Evolutionary conservation across 495 filamentous ascomycete species (phyloP), one percentile per base, ranked within the genome.

Genomic region (Penicillium ochrochloron): DNA sequence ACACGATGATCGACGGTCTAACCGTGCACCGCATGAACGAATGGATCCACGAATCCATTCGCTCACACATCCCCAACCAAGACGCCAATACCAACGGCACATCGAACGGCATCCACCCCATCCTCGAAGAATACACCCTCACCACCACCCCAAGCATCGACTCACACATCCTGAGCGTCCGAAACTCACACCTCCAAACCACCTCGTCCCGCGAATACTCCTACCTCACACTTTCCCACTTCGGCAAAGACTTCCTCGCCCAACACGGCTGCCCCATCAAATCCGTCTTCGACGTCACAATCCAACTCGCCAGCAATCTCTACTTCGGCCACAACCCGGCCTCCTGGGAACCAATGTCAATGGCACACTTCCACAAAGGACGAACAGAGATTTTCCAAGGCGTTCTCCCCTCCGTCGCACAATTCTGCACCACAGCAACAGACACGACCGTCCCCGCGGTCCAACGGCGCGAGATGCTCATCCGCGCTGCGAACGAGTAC

Each of bases 281-380:
- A 53, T 53, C 51, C 31, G 27, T 57, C 55, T 57, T 57, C 21
- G 55, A 57, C 29, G 33, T 57, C 2, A 57, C 55, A 35, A 57
- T 57, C 35, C 55, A 57, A 57, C 55, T 57, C 34, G 37, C 57
- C 57, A 44, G 37, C 42, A 59, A n/a, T 4, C 39, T 59, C 37
- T 53, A 53, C 51, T 53, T 53, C n/a, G 51, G 51, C 51, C n/a
- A 53, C 31, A 53, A 53, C 51, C 51, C 51, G 5, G 51, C 51
- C 51, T 53, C 51, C 31, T 53, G 51, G 51, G 51, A 53, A n/a
- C 51, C 51, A 1, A 53, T 53, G 51, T 53, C 51, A 10, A 53
- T 53, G 51, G 51, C 51, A 9, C 51, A 53, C n/a, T 53, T 53
- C 51, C 51, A 53, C 51, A 53, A 53, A 21, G 51, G 51, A 3